Evolutionary conservation across 2,329 filamentous ascomycete species (phyloP), one percentile per base, ranked within the genome.

Genomic region (Pseudogymnoascus pannorum): DNA sequence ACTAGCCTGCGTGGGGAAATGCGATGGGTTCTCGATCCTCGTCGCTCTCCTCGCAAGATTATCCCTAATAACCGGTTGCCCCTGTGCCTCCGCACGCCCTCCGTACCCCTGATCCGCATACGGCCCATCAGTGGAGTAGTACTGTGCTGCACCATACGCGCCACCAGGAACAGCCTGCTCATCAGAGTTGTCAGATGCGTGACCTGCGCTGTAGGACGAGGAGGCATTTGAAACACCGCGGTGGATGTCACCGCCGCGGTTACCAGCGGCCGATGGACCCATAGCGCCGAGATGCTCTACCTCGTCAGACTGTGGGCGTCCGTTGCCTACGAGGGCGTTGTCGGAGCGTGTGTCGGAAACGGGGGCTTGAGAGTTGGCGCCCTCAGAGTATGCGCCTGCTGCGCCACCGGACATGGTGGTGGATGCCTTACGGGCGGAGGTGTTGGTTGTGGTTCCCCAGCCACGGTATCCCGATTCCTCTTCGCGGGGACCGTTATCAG

Each of bases 171-270:
- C 74, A 59, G 72, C 73, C 29, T 74, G 76, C 20, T 87, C 85
- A 11, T 73, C 80, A 8, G 85, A 88, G 8, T 81, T 83, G 62
- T 88, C 86, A 0, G 93, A 97, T 63, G 84, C 85, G 48, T 85
- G 87, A 6, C 86, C 89, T 11, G 87, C 88, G 66, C 92, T 97
- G 77, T 97, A 99, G 1, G 91, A 92, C 0, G 94, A 97, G 0
- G 94, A 99, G 5, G 94, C 94, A 71, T 97, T 97, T 5, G 93
- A 97, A 1, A 91, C 87, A 1, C 94, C 94, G 60, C 94, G 88
- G 66, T 89, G 90, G 35, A 97, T 89, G 66, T 91, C 90, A 24
- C 76, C 79, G 57, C 77, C 79, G 59, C 85, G 81, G 73, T 88
- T 87, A 64, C 84, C 82, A 61, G 83, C 80, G 24, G 87, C 81